These are phyloP conservation scores for Ambrosia hybrid DNA, from an alignment of 140 eudicot genomes.

Conservation along the genomic window DNA sequence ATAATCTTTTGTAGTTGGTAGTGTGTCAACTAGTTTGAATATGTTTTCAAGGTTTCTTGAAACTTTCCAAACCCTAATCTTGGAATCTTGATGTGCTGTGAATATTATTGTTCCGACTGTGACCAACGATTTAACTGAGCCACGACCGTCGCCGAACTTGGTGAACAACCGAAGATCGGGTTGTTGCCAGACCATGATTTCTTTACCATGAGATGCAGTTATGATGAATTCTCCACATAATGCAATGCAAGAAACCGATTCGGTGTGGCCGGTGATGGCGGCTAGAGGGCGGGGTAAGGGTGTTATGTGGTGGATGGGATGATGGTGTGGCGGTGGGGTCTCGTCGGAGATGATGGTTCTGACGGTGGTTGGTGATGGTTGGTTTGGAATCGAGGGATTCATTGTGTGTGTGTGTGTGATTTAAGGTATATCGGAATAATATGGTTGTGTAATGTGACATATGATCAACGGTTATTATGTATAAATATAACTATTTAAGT, in stretches of 20 bases:
- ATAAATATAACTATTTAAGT: neutral
- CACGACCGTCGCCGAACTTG: constrained; percentile 76
- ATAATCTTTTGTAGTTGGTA: constrained; percentile 83
- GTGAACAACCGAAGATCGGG: constrained; percentile 71
- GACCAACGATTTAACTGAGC: constrained; percentile 75
- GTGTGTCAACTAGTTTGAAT: constrained; percentile 64
- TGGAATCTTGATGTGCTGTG: constrained; percentile 90
- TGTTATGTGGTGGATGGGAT: constrained; percentile 16
- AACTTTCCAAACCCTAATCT: constrained; percentile 86
- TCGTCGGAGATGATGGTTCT: constrained; percentile 37
- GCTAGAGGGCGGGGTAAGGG: constrained; percentile 55
- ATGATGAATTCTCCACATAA: constrained; percentile 84
- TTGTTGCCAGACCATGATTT: constrained; percentile 92
- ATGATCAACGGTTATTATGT: too few species aligned
- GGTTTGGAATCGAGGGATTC: constrained; percentile 29
- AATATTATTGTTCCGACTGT: constrained; percentile 62
- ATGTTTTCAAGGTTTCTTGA: constrained; percentile 69
- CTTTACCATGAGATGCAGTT: constrained; percentile 82
- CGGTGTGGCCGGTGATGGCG: constrained; percentile 66
- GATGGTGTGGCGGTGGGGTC: constrained; percentile 31
- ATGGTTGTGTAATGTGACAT: too few species aligned
- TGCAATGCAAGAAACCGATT: constrained; percentile 79
- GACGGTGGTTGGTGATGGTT: neutral
- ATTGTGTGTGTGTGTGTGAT: constrained; percentile 8
- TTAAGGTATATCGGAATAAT: neutral